A percentile compares a stretch with the other conserved stretches of the same genome.
phyloP scores from a whole-genome alignment of 2,329 filamentous ascomycete species.

The Monilinia fructicola region DNA sequence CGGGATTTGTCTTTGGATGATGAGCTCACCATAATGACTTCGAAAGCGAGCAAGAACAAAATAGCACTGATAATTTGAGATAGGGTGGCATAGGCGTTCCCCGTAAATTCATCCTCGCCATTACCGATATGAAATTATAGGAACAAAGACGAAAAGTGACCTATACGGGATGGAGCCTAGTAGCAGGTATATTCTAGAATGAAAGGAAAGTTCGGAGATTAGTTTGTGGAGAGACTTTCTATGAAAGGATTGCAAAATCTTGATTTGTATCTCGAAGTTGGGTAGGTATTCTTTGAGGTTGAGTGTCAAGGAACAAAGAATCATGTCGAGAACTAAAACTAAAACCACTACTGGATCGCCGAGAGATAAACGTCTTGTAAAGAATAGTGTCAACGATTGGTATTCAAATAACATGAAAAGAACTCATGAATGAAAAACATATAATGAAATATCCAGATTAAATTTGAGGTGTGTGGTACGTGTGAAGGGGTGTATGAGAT shows the following conservation, averaged over 20 bases:
- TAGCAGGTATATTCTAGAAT: neutral
- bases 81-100: neutral
- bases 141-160: constrained; percentile 7
- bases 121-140: neutral
- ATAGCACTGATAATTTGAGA: neutral
- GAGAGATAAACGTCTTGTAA: neutral
- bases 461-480: no score
- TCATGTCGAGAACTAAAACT: neutral
- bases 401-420: no score
- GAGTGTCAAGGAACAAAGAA: constrained; percentile 8
- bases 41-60: neutral
- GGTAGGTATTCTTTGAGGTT: neutral
- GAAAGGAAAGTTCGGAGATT: neutral
- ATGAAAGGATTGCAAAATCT: neutral
- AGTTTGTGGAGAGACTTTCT: neutral
- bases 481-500: no score
- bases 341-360: neutral
- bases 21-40: constrained; percentile 7
- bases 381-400: neutral
- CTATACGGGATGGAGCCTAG: neutral
- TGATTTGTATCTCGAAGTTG: neutral
- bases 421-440: no score
- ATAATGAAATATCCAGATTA: no score
- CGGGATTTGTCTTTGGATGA: neutral
- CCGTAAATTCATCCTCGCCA: neutral